phyloP scores from a whole-genome alignment of 345 rosid species.

The Alliaria petiolata region DNA sequence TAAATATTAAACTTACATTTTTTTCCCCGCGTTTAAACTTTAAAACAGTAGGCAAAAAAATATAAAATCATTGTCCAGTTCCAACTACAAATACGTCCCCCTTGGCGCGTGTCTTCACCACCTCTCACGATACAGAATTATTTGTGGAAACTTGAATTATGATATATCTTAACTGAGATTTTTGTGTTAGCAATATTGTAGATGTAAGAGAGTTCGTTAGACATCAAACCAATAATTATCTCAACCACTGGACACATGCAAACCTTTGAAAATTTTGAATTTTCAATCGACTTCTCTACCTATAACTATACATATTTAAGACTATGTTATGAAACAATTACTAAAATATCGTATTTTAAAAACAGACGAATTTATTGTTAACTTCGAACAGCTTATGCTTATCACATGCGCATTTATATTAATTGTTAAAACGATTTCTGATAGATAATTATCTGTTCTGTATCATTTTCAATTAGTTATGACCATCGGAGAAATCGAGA shows the following conservation, averaged over 20 bases:
- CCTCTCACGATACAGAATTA: neutral
- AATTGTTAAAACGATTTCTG: neutral
- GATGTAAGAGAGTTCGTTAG: slow-evolving; percentile 2
- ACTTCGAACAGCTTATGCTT: neutral
- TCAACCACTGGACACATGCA: slow-evolving; percentile 25
- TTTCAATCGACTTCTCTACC: slow-evolving; percentile 12
- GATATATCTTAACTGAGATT: too few relatives aligned
- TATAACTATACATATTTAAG: slow-evolving; percentile 5
- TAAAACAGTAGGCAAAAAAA: neutral
- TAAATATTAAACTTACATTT: neutral
- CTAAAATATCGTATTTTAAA: neutral
- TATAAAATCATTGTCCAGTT: neutral
- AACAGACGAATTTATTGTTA: neutral
- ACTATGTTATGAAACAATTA: neutral
- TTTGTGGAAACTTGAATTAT: too few relatives aligned
- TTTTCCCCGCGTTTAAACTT: slow-evolving; percentile 2
- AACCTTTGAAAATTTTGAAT: too few relatives aligned
- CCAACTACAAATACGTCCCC: neutral
- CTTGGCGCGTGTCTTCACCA: slow-evolving; percentile 8
- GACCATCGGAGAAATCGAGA: slow-evolving; percentile 3
- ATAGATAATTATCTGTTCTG: neutral
- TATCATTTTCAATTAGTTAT: neutral
- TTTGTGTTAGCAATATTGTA: neutral
- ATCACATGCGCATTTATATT: neutral
- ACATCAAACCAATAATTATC: slow-evolving; percentile 19